Evolutionary conservation across 2,329 filamentous ascomycete species (phyloP), one percentile per base, ranked within the genome.

Genomic region (Penicillium olsonii): DNA sequence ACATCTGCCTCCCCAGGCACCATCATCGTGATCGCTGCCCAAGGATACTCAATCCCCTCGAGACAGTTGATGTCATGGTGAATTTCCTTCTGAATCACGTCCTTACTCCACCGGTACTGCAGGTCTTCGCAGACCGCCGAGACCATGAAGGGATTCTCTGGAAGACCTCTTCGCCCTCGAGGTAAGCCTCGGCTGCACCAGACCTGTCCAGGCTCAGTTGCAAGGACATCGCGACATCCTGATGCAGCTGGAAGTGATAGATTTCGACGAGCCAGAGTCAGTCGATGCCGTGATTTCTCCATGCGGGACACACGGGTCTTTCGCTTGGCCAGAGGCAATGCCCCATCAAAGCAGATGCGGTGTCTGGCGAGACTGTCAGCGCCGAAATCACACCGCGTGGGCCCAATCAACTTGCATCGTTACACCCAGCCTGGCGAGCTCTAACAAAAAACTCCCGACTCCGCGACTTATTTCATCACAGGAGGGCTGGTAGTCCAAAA

Each of bases 1-100:
- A 78, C 71, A 65, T 97, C 92, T 1, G 92, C 92, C 70, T 97
- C 92, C 0, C 88, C 91, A 0, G 90, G 84, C 0, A 95, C 86
- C 11, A 94, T 77, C 19, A 76, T 71, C 0, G 76, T 78, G 5
- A 72, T 59, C 2, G 64, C 52, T 8, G 62, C 64, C 70, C 70
- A 75, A 14, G 61, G 61, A 46, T 63, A 66, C 5, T 55, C 55
- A n/a, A 35, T 40, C 18, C 53, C 24, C 4, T 45, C 37, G 20
- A 61, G 4, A 55, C 66, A 40, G 15, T 46, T 42, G 38, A 52
- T 8, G 26, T 52, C 49, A 19, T n/a, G 18, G 17, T 52, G 26
- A 11, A 56, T 45, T 12, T 59, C 48, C n/a, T 48, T 37, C 5
- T 26, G 31, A 18, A 72, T 68, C 15, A 48, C 57, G 11, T 58